A percentile compares a stretch with the other conserved stretches of the same genome.
Evolutionary conservation across 805 yeast species (phyloP).

Genomic region (Cyberlindnera maritima): DNA sequence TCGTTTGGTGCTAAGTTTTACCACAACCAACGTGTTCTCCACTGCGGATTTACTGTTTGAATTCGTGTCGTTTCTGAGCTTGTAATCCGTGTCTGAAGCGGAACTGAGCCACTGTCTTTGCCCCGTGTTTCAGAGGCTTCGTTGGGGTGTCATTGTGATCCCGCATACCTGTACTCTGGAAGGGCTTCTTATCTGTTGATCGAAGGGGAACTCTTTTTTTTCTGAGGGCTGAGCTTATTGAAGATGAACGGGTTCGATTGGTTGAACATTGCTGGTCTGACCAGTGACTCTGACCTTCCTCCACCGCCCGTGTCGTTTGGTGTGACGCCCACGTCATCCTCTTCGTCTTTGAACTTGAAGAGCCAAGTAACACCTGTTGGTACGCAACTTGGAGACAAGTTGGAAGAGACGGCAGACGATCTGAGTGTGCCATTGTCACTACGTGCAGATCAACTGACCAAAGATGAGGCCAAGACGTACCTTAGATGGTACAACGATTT

Average conservation of each 20-base stretch:
- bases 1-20: too few species aligned
- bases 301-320: constrained; percentile 57
- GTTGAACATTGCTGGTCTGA: constrained; percentile 43
- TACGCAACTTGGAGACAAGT: constrained; percentile 1
- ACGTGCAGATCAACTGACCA: constrained; percentile 65
- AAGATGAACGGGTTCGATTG: constrained; percentile 47
- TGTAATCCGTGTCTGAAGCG: too few species aligned
- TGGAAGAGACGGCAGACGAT: constrained; percentile 35
- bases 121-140: neutral
- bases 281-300: constrained; percentile 31
- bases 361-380: constrained; percentile 4
- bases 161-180: constrained; percentile 4
- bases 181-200: too few species aligned
- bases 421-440: constrained; percentile 57
- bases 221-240: too few species aligned
- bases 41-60: neutral
- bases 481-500: constrained; percentile 92
- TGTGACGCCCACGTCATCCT: constrained; percentile 27
- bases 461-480: constrained; percentile 79
- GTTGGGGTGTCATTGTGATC: neutral
- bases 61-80: too few species aligned
- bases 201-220: too few species aligned
- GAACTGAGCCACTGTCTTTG: neutral
- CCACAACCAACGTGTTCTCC: too few species aligned
- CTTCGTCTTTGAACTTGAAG: constrained; percentile 20